Percentiles rank a stretch among this genome's conserved stretches.
Evolutionary conservation across 2,329 filamentous ascomycete genomes (phyloP).

Genomic region (Trichoderma brevicompactum): DNA sequence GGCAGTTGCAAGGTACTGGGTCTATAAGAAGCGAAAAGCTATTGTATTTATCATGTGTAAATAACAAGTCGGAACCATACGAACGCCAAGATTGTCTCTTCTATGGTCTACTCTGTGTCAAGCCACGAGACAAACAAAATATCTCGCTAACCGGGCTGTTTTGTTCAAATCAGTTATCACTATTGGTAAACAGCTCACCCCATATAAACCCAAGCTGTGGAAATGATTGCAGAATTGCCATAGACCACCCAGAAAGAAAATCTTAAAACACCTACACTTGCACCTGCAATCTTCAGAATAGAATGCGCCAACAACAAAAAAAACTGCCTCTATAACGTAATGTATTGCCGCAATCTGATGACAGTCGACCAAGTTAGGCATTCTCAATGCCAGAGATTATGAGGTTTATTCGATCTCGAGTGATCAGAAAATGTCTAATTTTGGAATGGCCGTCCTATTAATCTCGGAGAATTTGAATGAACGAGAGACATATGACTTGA

Average conservation of each 20-base stretch:
- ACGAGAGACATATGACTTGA: neutral
- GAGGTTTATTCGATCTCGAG: neutral
- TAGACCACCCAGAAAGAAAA: constrained; percentile 1
- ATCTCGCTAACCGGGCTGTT: constrained; percentile 8
- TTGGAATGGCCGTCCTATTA: neutral
- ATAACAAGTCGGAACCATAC: constrained; percentile 15
- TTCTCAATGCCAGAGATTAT: neutral
- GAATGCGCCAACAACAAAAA: neutral
- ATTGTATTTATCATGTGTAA: constrained; percentile 24
- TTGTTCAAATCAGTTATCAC: constrained; percentile 19
- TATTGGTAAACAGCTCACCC: constrained; percentile 6
- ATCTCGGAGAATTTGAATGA: neutral
- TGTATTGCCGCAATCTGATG: neutral
- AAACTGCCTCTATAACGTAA: neutral
- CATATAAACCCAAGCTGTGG: constrained; percentile 22
- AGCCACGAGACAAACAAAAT: constrained; percentile 8
- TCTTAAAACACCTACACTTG: constrained; percentile 9
- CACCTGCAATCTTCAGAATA: neutral
- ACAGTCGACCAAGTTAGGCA: neutral
- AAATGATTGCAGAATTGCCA: constrained; percentile 18
- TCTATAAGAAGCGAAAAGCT: constrained; percentile 12
- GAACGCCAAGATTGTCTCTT: constrained; percentile 25
- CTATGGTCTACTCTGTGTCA: constrained; percentile 6
- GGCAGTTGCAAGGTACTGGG: neutral
- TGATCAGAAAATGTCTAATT: neutral